Base-by-base conservation (phyloP, 164 flowering plant genomes). In the Berberis vulgaris region DNA sequence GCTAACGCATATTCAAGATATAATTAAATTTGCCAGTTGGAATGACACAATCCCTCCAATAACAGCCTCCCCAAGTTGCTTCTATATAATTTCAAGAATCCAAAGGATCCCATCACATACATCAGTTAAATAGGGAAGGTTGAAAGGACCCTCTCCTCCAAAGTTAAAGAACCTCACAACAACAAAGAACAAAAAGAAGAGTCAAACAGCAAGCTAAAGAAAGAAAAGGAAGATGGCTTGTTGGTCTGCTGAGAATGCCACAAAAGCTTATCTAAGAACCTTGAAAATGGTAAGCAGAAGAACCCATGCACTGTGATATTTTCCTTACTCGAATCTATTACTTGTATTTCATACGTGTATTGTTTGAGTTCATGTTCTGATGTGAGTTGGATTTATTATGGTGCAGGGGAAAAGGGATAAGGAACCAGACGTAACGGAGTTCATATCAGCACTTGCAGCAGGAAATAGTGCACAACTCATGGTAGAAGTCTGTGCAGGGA, bases 201-300 rank as follows among this genome's bases (percentile, higher is more conserved):
- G 12, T 61, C 38, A 63, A 49, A 62, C 7, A 64, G 60, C 39
- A 3, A 49, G 41, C 8, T 12, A 49, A 52, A 62, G 12, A 26
- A 54, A 41, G 46, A 39, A 26, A 65, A n/a, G 11, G 41, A 58
- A 68, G 6, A 84, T 84, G 89, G 82, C 82, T 70, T 78, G 70
- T 73, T 86, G 97, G 97, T 88, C 97, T 74, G 87, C 93, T 71
- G 89, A 88, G 67, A 88, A 88, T 72, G 97, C 97, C 72, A 88
- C 90, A 3, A 79, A 84, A 64, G 97, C 97, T 54, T 91, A 78
- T 70, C 88, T 91, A 71, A 76, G 70, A 64, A 81, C 96, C 71
- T 63, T 88, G 70, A 88, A 79, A 78, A 88, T 86, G 97, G 96
- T 88, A 57, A 84, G 83, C 41, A 64, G 4, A 9, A 46, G 11